These are phyloP conservation scores for Shiraia bambusicola DNA, from an alignment of 2,329 filamentous ascomycete species.

Conservation along the genomic window DNA sequence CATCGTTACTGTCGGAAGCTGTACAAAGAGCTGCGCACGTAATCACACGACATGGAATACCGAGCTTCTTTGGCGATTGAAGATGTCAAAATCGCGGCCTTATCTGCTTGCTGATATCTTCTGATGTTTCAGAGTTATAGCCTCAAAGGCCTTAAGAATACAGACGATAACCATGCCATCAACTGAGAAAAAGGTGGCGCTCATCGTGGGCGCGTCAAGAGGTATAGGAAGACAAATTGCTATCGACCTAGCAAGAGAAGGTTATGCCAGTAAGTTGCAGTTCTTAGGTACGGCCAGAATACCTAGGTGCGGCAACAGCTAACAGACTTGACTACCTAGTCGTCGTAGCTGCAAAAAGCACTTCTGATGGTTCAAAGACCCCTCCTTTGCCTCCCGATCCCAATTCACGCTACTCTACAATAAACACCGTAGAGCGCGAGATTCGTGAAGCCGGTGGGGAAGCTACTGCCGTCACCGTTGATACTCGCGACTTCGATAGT, in stretches of 20 bases:
- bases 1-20: not conserved
- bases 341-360: constrained; percentile 75
- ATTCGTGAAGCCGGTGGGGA: constrained; percentile 65
- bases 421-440: constrained; percentile 76
- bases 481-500: constrained; percentile 66
- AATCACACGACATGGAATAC: too few relatives aligned
- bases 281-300: too few relatives aligned
- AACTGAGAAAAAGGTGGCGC: constrained; percentile 57
- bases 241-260: constrained; percentile 70
- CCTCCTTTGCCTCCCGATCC: constrained; percentile 71
- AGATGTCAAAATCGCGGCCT: too few relatives aligned
- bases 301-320: constrained; percentile 2
- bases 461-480: constrained; percentile 67
- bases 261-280: constrained; percentile 62
- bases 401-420: constrained; percentile 73
- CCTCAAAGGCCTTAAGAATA: too few relatives aligned
- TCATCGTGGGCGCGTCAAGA: constrained; percentile 74
- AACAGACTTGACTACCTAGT: constrained; percentile 59
- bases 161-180: constrained; percentile 11
- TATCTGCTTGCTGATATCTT: too few relatives aligned
- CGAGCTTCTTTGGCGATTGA: too few relatives aligned
- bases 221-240: constrained; percentile 82
- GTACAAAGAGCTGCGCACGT: too few relatives aligned
- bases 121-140: too few relatives aligned
- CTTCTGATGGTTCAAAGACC: constrained; percentile 60